Evolutionary conservation across 169 alveolate species (phyloP).

Genomic region (Plasmodium gonderi): DNA sequence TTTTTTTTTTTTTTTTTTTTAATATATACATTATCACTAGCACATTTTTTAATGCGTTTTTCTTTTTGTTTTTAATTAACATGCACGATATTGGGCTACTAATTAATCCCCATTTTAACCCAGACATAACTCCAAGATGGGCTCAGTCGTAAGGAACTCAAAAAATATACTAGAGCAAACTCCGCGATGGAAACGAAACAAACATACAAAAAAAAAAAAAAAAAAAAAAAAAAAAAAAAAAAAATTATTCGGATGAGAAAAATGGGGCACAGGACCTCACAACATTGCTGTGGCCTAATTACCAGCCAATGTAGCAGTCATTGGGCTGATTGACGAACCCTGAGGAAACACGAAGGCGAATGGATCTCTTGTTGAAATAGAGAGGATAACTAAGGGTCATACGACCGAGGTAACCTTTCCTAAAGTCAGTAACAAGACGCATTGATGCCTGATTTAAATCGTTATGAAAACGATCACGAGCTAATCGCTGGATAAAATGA

Average conservation of each 20-base stretch:
- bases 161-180: too few relatives aligned
- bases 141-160: too few relatives aligned
- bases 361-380: constrained; percentile 65
- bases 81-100: not conserved
- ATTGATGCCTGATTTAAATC: constrained; percentile 83
- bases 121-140: too few relatives aligned
- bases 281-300: not conserved
- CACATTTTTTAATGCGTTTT: not conserved
- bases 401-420: constrained; percentile 84
- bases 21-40: too few relatives aligned
- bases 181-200: too few relatives aligned
- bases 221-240: too few relatives aligned
- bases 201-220: not conserved
- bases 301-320: constrained; percentile 67
- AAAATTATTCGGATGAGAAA: too few relatives aligned
- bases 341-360: constrained; percentile 5
- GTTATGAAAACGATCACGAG: constrained; percentile 74
- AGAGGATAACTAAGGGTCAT: constrained; percentile 85
- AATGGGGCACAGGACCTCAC: not conserved
- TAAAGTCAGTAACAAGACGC: constrained; percentile 85
- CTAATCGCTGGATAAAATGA: constrained; percentile 76
- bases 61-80: constrained; percentile 22
- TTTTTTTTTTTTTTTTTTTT: too few relatives aligned
- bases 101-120: too few relatives aligned
- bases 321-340: not conserved